Evolutionary conservation across 2,329 filamentous ascomycete genomes (phyloP).

Genomic region (Chrysoporthe puriensis): DNA sequence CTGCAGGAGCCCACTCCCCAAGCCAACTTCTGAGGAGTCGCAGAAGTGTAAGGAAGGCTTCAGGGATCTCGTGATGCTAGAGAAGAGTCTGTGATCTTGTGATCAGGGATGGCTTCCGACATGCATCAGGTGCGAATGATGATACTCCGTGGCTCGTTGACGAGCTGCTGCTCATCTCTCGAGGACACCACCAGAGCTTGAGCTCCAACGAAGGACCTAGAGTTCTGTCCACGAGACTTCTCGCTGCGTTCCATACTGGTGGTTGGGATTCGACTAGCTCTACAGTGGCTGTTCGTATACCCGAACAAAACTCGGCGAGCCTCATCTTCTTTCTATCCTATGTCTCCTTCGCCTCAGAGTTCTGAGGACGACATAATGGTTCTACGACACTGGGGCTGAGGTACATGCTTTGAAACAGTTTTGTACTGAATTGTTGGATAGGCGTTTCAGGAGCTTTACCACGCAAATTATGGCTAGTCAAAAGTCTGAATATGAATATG

Average conservation of each 20-base stretch:
- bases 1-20: conserved; percentile 53
- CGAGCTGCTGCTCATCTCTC: neutral
- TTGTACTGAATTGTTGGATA: neutral
- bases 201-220: too few relatives aligned
- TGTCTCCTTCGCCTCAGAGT: neutral
- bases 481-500: neutral
- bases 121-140: neutral
- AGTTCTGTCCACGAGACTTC: too few relatives aligned
- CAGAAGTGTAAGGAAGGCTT: conserved; percentile 60
- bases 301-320: neutral
- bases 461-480: neutral
- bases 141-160: neutral
- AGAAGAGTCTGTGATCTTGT: conserved; percentile 49
- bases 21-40: conserved; percentile 52
- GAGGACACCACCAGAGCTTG: neutral
- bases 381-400: neutral
- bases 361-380: neutral
- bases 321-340: neutral
- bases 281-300: neutral
- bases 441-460: neutral
- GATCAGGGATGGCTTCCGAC: neutral
- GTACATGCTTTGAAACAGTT: neutral
- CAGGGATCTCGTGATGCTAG: conserved; percentile 54
- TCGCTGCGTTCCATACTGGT: too few relatives aligned
- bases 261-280: neutral